These are phyloP conservation scores for Paecilomyces fulvus DNA, from an alignment of 2,329 filamentous ascomycete species.

Conservation along the genomic window DNA sequence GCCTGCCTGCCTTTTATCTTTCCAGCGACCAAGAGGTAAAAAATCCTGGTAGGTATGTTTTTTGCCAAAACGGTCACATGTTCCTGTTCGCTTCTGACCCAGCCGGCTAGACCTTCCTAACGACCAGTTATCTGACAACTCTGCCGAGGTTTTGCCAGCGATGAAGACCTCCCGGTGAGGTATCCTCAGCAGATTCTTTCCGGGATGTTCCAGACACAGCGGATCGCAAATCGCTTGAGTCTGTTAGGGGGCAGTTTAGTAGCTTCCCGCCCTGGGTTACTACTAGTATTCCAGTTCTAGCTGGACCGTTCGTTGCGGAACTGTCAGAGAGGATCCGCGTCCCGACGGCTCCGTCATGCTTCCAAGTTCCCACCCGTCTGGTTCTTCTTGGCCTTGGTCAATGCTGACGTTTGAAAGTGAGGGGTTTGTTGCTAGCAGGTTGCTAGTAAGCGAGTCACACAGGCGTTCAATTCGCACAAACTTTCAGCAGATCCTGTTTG, in stretches of 20 bases:
- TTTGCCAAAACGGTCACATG: neutral
- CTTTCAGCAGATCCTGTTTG: neutral
- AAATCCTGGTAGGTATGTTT: neutral
- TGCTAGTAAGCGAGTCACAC: neutral
- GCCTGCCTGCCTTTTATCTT: neutral
- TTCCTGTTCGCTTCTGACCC: neutral
- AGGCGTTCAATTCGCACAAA: neutral
- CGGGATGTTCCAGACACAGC: neutral
- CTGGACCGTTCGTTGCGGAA: neutral
- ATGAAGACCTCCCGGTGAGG: neutral
- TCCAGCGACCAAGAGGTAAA: neutral
- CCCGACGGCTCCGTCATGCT: neutral
- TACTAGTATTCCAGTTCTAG: neutral
- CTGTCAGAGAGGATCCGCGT: neutral
- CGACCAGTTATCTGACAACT: neutral
- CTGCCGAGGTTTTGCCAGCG: neutral
- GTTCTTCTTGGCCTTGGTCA: neutral
- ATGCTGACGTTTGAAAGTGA: neutral
- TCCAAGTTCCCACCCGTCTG: neutral
- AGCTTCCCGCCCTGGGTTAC: neutral
- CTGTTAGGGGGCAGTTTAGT: neutral
- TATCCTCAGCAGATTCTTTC: neutral
- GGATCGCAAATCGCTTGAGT: neutral
- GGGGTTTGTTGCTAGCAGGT: neutral
- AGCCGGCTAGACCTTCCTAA: neutral